phyloP scores from a whole-genome alignment of 140 eudicot genomes.

The Ambrosia hybrid region DNA sequence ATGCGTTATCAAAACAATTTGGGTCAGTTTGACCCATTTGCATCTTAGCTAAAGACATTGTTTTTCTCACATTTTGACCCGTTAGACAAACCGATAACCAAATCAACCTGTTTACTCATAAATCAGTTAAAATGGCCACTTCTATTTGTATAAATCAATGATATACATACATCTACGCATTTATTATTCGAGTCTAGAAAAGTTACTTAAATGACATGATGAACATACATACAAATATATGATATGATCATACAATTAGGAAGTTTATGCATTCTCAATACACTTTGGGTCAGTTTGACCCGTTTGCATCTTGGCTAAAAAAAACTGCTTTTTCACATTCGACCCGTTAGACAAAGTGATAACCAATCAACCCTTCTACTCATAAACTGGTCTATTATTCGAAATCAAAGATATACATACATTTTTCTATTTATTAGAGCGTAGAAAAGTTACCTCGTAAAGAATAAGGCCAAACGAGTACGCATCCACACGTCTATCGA shows the following conservation, averaged over 20 bases:
- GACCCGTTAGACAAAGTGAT: neutral
- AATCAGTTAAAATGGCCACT: neutral
- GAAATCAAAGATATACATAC: neutral
- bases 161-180: neutral
- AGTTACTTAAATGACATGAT: neutral
- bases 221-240: neutral
- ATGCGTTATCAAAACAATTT: neutral
- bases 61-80: neutral
- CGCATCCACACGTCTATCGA: conserved; percentile 84
- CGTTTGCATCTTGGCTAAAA: neutral
- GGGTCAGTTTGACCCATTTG: neutral
- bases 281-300: neutral
- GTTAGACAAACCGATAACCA: neutral
- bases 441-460: conserved; percentile 65
- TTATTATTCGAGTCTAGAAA: too few relatives aligned
- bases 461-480: conserved; percentile 82
- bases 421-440: neutral
- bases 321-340: neutral
- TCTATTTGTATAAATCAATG: neutral
- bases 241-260: neutral
- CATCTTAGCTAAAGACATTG: neutral
- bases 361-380: neutral
- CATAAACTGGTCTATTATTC: neutral
- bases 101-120: neutral
- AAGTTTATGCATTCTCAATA: neutral